Base-by-base conservation (phyloP, 495 filamentous ascomycete species). In the Echria macrotheca region DNA sequence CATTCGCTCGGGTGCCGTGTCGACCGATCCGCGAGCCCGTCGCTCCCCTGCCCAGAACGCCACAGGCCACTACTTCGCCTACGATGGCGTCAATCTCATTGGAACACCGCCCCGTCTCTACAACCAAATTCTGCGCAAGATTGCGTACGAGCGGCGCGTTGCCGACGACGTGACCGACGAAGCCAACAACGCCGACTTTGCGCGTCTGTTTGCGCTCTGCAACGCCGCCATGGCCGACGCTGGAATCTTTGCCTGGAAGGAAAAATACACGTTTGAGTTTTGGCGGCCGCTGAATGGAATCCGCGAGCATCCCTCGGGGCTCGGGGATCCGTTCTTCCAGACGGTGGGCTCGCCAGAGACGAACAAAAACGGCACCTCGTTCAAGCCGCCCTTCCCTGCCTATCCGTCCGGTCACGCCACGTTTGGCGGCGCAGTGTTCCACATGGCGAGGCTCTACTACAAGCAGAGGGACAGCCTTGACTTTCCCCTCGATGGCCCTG, bases 401-500 rank as follows among this genome's bases (percentile, higher is more conserved):
- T 42, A 24, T 24, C 39, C 39, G 39, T 42, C 39, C 39, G 39
- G 39, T 19, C 39, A 42, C 39, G 39, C 39, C 39, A 42, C 39
- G 11, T 42, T 42, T 19, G 39, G 39, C 39, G 14, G 15, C 18
- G 39, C 39, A 4, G 14, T 42, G 15, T 42, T 42, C 39, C 39
- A 42, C n/a, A 42, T 42, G 39, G 39, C 39, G 15, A 18, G 39
- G 39, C 39, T 42, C 39, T 42, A 42, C 39, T 42, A 42, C 39
- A 21, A 24, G 39, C 39, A 42, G 4, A 4, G 39, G 23, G 39
- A 42, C 39, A 42, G 23, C 39, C 18, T 42, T n/a, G 39, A 42
- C 39, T 42, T 42, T 42, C 6, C 14, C n/a, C 4, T 42, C 39
- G 39, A 42, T 14, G 39, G 39, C 39, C 39, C 39, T 14, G 39